Conservation (phyloP, 192 early-diverging fungal species). For the Ambispora gerdemannii region DNA sequence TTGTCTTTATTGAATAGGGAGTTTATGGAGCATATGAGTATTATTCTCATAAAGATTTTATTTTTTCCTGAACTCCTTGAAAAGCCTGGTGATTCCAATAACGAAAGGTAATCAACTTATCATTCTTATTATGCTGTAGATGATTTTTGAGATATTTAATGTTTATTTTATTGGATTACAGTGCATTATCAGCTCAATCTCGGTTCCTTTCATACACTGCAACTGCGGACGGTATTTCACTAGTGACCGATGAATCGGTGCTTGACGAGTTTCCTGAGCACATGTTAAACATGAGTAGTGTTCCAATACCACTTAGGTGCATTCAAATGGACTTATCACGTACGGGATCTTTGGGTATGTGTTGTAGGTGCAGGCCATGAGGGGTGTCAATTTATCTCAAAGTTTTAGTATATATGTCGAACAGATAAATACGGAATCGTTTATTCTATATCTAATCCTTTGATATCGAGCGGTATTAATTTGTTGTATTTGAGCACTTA, state of each 20-base stretch:
- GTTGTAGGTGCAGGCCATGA: constrained; percentile 24
- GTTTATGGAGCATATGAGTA: constrained; percentile 1
- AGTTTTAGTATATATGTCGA: too few relatives aligned
- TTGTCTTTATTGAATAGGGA: constrained; percentile 8
- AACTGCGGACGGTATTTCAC: constrained; percentile 57
- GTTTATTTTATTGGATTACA: too few relatives aligned
- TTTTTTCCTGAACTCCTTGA: constrained; percentile 8
- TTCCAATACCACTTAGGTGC: constrained; percentile 45
- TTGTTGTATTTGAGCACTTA: constrained; percentile 58
- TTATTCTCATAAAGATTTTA: constrained; percentile 3
- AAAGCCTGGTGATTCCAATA: neutral
- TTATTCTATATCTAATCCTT: constrained; percentile 58
- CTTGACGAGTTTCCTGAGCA: constrained; percentile 43
- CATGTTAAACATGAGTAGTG: constrained; percentile 40
- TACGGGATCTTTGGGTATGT: constrained; percentile 43
- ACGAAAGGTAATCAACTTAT: too few relatives aligned
- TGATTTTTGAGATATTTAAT: too few relatives aligned
- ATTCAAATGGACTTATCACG: constrained; percentile 59
- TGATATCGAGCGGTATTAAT: constrained; percentile 47
- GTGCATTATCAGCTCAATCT: constrained; percentile 1
- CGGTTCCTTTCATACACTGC: constrained; percentile 38
- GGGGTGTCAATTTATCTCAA: too few relatives aligned
- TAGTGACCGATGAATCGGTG: constrained; percentile 51
- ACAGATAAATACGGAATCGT: constrained; percentile 61
- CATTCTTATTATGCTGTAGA: too few relatives aligned